Base-by-base conservation (phyloP, 2,329 filamentous ascomycete species). In the Aspergillus thermomutatus region DNA sequence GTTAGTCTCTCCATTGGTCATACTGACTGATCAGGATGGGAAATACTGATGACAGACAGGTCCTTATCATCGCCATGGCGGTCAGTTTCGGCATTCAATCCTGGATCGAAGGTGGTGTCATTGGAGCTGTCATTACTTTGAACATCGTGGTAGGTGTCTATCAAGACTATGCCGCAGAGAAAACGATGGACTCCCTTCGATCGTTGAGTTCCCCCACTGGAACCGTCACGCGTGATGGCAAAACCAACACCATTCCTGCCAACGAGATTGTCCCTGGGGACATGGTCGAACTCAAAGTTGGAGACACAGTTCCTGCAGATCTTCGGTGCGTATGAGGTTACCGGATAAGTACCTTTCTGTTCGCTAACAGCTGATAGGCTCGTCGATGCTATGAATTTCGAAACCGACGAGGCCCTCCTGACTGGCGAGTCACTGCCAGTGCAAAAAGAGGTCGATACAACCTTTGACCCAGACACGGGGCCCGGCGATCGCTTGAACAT, bases 51-150 rank as follows among this genome's bases (percentile, higher is more conserved):
- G 23, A 64, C 55, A 74, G 82, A 53, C 64, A 90, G 87, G 87
- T 90, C 57, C 86, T 92, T 63, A 82, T 91, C 66, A 86, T 90
- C 68, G 89, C 89, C 64, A 90, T 90, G 85, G 86, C 85, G 56
- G 79, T 83, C 51, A 81, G 80, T 66, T 82, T 81, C 65, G 83
- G 81, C 34, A 82, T 84, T 25, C 71, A 78, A 37, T 82, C 83
- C 57, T 85, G 79, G 67, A 80, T 86, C 53, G 83, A 86, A 74
- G 83, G 82, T 23, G 83, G 80, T 53, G 83, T 86, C 50, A 83
- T 86, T 57, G 78, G 78, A 8, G 83, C 81, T 4, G 82, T 86
- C 64, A 85, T 86, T 58, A 66, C 78, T 3, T 74, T 85, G 40
- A 86, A 86, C 64, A 79, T 85, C 53, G 68, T 80, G 1, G 82